A percentile compares a stretch with the other conserved stretches of the same genome.
These are phyloP conservation scores for Piloderma croceum DNA, from an alignment of 768 basidiomycete species.

Conservation along the genomic window DNA sequence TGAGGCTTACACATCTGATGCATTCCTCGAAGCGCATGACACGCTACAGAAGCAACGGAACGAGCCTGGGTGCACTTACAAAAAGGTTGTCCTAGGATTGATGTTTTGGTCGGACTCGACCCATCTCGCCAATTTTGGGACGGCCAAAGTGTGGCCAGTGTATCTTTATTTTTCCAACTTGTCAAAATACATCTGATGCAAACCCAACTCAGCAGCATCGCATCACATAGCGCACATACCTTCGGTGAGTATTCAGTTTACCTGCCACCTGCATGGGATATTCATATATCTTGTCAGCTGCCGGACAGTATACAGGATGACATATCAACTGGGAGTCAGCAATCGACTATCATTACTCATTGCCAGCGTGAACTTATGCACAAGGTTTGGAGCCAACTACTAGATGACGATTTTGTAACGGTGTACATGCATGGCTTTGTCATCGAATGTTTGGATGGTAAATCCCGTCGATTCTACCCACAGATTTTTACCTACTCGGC, in stretches of 20 bases:
- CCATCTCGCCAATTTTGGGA: slow-evolving; percentile 17
- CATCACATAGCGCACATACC: slow-evolving; percentile 21
- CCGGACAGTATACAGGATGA: not conserved
- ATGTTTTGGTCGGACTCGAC: slow-evolving; percentile 15
- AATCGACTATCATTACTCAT: slow-evolving; percentile 8
- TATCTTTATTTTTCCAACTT: slow-evolving; percentile 19
- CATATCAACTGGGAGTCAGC: not conserved
- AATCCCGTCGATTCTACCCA: slow-evolving; percentile 14
- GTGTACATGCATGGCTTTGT: slow-evolving; percentile 21
- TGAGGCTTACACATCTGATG: slow-evolving; percentile 21
- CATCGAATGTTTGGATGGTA: slow-evolving; percentile 17
- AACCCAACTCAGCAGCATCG: slow-evolving; percentile 8
- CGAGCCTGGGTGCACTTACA: slow-evolving; percentile 13
- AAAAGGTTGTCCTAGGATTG: slow-evolving; percentile 7
- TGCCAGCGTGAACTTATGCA: slow-evolving; percentile 21
- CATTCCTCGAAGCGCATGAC: slow-evolving; percentile 15
- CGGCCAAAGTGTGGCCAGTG: slow-evolving; percentile 17
- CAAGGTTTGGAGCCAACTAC: slow-evolving; percentile 14
- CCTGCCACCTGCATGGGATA: not conserved
- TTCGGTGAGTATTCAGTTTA: slow-evolving; percentile 5
- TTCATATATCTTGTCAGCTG: not conserved
- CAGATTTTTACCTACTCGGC: slow-evolving; percentile 22
- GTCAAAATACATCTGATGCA: slow-evolving; percentile 15
- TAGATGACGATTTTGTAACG: slow-evolving; percentile 19
- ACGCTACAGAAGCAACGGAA: slow-evolving; percentile 15